Conservation (phyloP, 768 basidiomycete species). For the Hebeloma cylindrosporum region DNA sequence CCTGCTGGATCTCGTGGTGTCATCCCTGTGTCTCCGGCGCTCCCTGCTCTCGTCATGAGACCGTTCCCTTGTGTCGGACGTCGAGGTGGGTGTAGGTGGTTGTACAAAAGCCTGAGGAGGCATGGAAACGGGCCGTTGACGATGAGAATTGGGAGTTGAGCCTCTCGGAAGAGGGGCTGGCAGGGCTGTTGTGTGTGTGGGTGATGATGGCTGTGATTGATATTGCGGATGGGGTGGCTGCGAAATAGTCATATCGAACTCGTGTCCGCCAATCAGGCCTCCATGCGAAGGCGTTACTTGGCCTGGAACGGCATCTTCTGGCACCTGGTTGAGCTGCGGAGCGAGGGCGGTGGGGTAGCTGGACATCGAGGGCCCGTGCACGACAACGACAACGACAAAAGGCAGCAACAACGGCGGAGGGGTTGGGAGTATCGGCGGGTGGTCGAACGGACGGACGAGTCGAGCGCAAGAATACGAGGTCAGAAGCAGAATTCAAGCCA, state of each 20-base stretch:
- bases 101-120: conserved; percentile 64
- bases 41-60: conserved; percentile 32
- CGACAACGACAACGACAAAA: conserved; percentile 11
- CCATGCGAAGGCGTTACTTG: conserved; percentile 51
- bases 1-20: conserved; percentile 34
- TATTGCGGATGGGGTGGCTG: conserved; percentile 33
- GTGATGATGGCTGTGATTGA: conserved; percentile 21
- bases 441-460: conserved; percentile 13
- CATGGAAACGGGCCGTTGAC: conserved; percentile 72
- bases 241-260: conserved; percentile 62
- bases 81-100: conserved; percentile 14
- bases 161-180: conserved; percentile 30
- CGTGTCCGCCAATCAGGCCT: conserved; percentile 55
- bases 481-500: conserved; percentile 14
- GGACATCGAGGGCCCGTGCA: conserved; percentile 24
- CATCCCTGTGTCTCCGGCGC: conserved; percentile 32
- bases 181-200: conserved; percentile 19
- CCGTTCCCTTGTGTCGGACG: conserved; percentile 36
- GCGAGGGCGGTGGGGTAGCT: conserved; percentile 52
- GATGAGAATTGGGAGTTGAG: conserved; percentile 35
- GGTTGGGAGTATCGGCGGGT: conserved; percentile 6
- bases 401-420: conserved; percentile 9
- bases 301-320: conserved; percentile 46
- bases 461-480: conserved; percentile 10
- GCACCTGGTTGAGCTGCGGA: conserved; percentile 47